Evolutionary conservation across 2,329 filamentous ascomycete species (phyloP).

Genomic region (Orbilia javanica): DNA sequence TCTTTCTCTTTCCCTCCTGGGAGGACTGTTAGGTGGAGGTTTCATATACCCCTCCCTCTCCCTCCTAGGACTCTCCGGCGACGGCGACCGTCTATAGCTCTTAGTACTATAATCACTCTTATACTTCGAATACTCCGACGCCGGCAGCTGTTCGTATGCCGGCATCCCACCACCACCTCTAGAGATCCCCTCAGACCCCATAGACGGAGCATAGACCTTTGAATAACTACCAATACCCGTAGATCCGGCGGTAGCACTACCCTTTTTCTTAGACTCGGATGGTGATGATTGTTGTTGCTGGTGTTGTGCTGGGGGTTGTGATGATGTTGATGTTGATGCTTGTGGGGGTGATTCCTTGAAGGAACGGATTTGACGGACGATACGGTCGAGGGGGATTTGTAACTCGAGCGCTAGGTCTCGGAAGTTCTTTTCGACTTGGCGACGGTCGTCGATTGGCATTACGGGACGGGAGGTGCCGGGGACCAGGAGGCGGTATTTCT

Average conservation of each 20-base stretch:
- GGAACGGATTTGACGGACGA: slow-evolving; percentile 10
- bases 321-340: no score
- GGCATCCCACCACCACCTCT: neutral
- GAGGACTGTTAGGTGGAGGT: neutral
- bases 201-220: neutral
- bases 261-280: neutral
- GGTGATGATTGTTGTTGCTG: neutral
- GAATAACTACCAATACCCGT: neutral
- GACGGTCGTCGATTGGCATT: slow-evolving; percentile 47
- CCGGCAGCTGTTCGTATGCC: slow-evolving; percentile 2
- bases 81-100: slow-evolving; percentile 32
- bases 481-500: slow-evolving; percentile 42
- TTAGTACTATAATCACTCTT: slow-evolving; percentile 12
- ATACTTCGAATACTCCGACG: slow-evolving; percentile 23
- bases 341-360: slow-evolving; percentile 18
- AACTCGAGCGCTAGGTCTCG: slow-evolving; percentile 33
- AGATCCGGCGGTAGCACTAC: neutral
- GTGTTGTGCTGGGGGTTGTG: neutral
- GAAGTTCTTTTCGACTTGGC: slow-evolving; percentile 46
- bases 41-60: neutral
- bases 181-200: neutral
- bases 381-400: slow-evolving; percentile 48
- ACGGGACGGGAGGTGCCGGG: slow-evolving; percentile 43
- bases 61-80: slow-evolving; percentile 13
- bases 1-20: neutral